Percentiles rank a stretch among this genome's conserved stretches.
phyloP scores from a whole-genome alignment of 768 basidiomycete genomes.

The Baorangia bicolor region DNA sequence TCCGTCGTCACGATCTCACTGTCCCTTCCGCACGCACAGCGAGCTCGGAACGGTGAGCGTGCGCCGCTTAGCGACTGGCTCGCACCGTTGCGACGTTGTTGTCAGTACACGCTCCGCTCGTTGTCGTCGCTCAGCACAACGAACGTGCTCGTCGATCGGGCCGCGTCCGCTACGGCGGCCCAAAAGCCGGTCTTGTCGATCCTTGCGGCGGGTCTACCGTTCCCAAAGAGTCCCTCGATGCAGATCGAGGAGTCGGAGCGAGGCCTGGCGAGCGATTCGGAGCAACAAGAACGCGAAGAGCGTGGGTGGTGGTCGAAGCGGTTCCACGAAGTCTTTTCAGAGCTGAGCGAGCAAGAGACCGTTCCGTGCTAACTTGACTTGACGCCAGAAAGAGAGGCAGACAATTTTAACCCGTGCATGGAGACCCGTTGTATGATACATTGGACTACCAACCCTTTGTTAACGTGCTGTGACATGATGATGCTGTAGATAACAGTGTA shows the following conservation, averaged over 20 bases:
- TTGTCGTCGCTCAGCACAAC: constrained; percentile 36
- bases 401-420: neutral
- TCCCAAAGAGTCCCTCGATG: constrained; percentile 74
- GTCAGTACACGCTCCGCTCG: constrained; percentile 45
- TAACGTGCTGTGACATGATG: constrained; percentile 1
- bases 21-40: constrained; percentile 27
- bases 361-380: neutral
- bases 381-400: neutral
- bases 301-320: constrained; percentile 72
- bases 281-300: constrained; percentile 59
- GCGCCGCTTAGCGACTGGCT: constrained; percentile 38
- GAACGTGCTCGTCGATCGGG: constrained; percentile 26
- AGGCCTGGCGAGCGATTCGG: constrained; percentile 24
- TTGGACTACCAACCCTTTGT: neutral
- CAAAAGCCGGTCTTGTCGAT: constrained; percentile 39
- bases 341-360: constrained; percentile 41
- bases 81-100: constrained; percentile 52
- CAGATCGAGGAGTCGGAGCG: constrained; percentile 43
- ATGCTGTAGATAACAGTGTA: constrained; percentile 3
- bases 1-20: constrained; percentile 38
- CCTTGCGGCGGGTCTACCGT: constrained; percentile 47
- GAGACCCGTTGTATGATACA: neutral
- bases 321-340: constrained; percentile 61
- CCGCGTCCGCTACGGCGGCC: constrained; percentile 28
- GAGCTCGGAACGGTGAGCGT: neutral